Evolutionary conservation across 495 filamentous ascomycete genomes (phyloP).

Genomic region (Neurospora sublineolata): DNA sequence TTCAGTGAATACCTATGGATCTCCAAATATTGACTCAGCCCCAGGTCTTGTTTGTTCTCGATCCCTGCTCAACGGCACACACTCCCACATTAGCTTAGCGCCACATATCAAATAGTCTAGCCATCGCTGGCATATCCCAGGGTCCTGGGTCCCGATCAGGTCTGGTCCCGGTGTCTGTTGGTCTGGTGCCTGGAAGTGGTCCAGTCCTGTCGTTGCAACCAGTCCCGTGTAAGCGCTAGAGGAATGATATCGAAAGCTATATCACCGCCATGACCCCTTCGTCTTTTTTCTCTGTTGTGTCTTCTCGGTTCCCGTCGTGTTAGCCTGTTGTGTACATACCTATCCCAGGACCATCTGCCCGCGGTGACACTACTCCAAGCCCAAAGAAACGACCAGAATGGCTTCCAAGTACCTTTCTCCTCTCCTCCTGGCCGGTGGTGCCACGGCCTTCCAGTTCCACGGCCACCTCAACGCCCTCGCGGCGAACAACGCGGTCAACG

Average conservation of each 20-base stretch:
- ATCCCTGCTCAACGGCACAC: background rate
- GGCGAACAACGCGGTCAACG: background rate
- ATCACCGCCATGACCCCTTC: background rate
- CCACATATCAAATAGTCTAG: background rate
- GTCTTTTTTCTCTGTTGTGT: background rate
- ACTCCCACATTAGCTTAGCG: background rate
- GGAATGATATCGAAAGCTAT: background rate
- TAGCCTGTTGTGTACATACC: background rate
- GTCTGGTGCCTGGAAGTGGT: background rate
- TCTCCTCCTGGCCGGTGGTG: conserved; percentile 5
- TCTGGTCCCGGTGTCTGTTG: background rate
- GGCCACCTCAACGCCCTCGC: conserved; percentile 7
- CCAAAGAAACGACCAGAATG: background rate
- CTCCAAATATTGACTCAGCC: too few relatives aligned
- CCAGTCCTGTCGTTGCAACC: background rate
- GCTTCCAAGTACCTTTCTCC: background rate
- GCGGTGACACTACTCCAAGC: background rate
- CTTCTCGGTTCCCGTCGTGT: background rate
- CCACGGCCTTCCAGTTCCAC: conserved; percentile 5
- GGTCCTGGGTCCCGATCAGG: background rate
- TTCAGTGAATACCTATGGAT: too few relatives aligned
- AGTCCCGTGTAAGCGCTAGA: background rate
- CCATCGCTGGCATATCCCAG: background rate
- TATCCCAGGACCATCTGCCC: background rate
- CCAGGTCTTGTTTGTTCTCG: background rate